Evolutionary conservation across 2,329 filamentous ascomycete species (phyloP).

Genomic region (Ascocoryne sarcoides): DNA sequence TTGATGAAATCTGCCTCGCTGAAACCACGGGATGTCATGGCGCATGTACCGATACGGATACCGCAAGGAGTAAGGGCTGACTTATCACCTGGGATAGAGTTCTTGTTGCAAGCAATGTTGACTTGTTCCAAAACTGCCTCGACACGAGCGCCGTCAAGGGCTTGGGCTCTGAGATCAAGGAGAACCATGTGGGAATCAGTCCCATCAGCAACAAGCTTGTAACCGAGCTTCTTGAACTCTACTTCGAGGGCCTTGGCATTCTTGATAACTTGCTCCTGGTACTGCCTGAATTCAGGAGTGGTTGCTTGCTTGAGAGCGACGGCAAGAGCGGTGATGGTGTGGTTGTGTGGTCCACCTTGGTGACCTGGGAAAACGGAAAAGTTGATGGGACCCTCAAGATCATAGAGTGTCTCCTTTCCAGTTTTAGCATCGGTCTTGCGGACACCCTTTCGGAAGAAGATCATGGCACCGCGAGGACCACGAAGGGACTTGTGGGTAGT

Average conservation of each 20-base stretch:
- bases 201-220: conserved; percentile 90
- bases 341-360: conserved; percentile 97
- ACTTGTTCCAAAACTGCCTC: conserved; percentile 95
- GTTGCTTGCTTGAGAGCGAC: conserved; percentile 94
- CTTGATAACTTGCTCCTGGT: conserved; percentile 84
- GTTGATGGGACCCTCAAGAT: conserved; percentile 94
- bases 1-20: conserved; percentile 85
- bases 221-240: conserved; percentile 76
- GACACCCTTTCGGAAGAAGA: conserved; percentile 98
- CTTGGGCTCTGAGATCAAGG: conserved; percentile 79
- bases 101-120: conserved; percentile 99
- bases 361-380: conserved; percentile 98
- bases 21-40: conserved; percentile 96
- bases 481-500: conserved; percentile 99
- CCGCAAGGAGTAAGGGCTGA: conserved; percentile 89
- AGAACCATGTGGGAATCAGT: conserved; percentile 98
- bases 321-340: conserved; percentile 95
- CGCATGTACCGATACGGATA: conserved; percentile 91
- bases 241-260: conserved; percentile 88
- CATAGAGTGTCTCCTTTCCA: conserved; percentile 82
- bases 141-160: conserved; percentile 86
- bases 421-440: conserved; percentile 84
- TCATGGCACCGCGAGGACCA: conserved; percentile 97
- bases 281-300: conserved; percentile 81
- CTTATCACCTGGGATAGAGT: conserved; percentile 95